phyloP scores from a whole-genome alignment of 768 basidiomycete genomes.

The Trametes cingulata region DNA sequence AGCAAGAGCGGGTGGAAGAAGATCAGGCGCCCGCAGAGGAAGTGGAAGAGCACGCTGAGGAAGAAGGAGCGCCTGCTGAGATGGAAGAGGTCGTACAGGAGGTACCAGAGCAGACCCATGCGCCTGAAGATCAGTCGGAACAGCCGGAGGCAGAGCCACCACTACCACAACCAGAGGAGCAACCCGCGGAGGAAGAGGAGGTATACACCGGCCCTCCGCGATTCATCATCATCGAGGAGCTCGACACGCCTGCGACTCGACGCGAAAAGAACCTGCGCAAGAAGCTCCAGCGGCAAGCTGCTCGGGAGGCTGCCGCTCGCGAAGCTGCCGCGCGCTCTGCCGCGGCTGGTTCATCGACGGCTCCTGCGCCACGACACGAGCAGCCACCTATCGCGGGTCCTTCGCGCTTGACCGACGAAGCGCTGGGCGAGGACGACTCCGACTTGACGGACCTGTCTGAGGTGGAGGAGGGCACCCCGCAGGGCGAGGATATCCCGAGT shows the following conservation, averaged over 20 bases:
- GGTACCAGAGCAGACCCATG: neutral
- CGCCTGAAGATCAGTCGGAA: neutral
- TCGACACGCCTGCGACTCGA: constrained; percentile 71
- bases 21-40: neutral
- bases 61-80: neutral
- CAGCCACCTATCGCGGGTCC: neutral
- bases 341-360: neutral
- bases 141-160: neutral
- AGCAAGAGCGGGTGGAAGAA: neutral
- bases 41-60: neutral
- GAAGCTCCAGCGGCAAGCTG: constrained; percentile 38
- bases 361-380: neutral
- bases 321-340: neutral
- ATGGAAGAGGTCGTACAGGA: neutral
- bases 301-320: constrained; percentile 8
- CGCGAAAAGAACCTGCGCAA: constrained; percentile 53
- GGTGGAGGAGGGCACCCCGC: constrained; percentile 2
- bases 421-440: constrained; percentile 8
- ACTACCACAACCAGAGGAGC: neutral
- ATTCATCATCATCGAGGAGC: constrained; percentile 65
- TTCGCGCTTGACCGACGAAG: neutral
- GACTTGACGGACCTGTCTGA: constrained; percentile 23
- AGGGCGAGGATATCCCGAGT: neutral
- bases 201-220: constrained; percentile 40
- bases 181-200: neutral